phyloP scores from a whole-genome alignment of 179 eudicot genomes.

The Silene noctiflora region DNA sequence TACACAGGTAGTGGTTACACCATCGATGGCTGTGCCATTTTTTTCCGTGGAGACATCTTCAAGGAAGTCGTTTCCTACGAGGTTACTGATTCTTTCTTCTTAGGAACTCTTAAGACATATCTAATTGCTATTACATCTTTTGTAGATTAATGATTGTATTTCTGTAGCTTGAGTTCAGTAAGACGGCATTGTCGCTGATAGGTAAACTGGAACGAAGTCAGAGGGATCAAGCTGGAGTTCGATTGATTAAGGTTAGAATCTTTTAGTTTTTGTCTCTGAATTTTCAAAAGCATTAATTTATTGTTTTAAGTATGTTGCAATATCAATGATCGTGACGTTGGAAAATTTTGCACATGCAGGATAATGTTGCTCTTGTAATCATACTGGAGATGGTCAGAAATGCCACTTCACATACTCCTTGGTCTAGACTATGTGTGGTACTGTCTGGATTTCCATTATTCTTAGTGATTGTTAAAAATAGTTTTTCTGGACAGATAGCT shows the following conservation, averaged over 20 bases:
- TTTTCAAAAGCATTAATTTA: neutral
- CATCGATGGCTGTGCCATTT: constrained; percentile 40
- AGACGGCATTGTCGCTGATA: constrained; percentile 26
- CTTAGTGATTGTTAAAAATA: neutral
- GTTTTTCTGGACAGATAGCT: neutral
- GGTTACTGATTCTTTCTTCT: constrained; percentile 18
- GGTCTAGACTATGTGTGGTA: constrained; percentile 35
- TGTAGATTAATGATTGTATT: constrained; percentile 4
- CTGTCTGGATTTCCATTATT: constrained; percentile 13
- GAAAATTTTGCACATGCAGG: constrained; percentile 20
- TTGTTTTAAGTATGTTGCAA: neutral
- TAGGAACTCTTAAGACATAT: neutral
- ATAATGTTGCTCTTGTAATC: constrained; percentile 32
- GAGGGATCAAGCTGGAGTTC: constrained; percentile 30
- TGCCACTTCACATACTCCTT: constrained; percentile 8
- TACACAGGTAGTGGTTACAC: constrained; percentile 28
- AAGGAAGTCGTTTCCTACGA: constrained; percentile 27
- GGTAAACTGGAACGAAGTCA: constrained; percentile 24
- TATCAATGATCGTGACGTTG: neutral
- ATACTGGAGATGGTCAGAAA: constrained; percentile 31
- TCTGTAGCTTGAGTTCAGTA: constrained; percentile 32
- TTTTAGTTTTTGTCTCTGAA: neutral
- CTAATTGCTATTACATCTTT: neutral
- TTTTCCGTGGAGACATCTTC: constrained; percentile 30
- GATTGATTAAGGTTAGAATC: constrained; percentile 25